These are phyloP conservation scores for Schizosaccharomyces versatilis DNA, from an alignment of 1,139 yeast species.

Conservation along the genomic window DNA sequence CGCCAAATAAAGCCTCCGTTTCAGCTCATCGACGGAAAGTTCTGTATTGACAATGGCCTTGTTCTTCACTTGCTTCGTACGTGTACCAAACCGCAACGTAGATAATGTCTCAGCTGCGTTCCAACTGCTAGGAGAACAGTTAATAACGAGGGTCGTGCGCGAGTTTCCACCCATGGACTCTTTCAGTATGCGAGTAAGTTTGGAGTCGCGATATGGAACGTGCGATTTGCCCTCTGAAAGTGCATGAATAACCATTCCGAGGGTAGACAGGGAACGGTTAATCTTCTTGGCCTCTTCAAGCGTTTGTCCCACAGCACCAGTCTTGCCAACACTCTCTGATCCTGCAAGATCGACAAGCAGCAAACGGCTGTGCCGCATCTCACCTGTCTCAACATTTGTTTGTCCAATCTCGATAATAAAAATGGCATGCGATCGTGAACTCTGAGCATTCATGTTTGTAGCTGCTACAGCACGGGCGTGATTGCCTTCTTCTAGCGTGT, in stretches of 20 bases:
- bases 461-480: conserved; percentile 34
- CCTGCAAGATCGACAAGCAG: conserved; percentile 78
- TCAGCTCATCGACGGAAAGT: conserved; percentile 34
- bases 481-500: conserved; percentile 35
- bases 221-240: conserved; percentile 50
- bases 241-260: conserved; percentile 65
- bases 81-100: conserved; percentile 55
- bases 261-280: conserved; percentile 51
- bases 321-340: conserved; percentile 63
- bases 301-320: conserved; percentile 57
- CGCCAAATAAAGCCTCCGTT: conserved; percentile 29
- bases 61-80: conserved; percentile 55
- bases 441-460: conserved; percentile 53
- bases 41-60: conserved; percentile 50
- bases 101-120: conserved; percentile 54
- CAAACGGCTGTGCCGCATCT: conserved; percentile 41
- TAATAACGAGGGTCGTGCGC: conserved; percentile 54
- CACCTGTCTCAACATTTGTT: conserved; percentile 32
- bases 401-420: conserved; percentile 46
- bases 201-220: conserved; percentile 65
- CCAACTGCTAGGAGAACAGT: conserved; percentile 45
- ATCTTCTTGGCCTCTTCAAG: conserved; percentile 71
- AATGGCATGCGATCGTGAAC: conserved; percentile 68
- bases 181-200: conserved; percentile 59
- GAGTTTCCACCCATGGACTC: conserved; percentile 79